Evolutionary conservation across 148 eudicot genomes (phyloP), one percentile per base, ranked within the genome.

Genomic region (Chenopodium quinoa): DNA sequence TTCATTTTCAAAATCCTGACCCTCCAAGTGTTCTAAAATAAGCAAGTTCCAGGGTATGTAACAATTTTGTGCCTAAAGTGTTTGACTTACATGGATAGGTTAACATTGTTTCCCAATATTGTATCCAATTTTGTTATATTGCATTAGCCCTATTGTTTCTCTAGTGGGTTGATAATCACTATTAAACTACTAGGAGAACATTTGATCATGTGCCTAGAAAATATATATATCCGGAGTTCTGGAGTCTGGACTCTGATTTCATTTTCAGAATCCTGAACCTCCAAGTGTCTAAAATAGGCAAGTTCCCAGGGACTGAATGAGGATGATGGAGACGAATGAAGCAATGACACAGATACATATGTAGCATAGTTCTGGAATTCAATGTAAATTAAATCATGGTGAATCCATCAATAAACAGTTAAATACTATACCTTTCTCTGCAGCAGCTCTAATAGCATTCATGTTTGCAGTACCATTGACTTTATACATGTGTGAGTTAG

Each of bases 381-480:
- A 20, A 73, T 22, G 76, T 60, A 72, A 1, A 83, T 4, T 4
- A 63, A 71, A 9, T 56, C 8, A 17, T 6, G 25, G 52, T 32
- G 52, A 81, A 62, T 75, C 12, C 60, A 71, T 58, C 25, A 63
- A 25, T 22, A 62, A 20, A 71, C 3, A 34, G 37, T 34, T 34
- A 34, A 34, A 34, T 34, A 50, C 47, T 5, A 50, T 84, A 96
- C 99, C 99, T 85, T 90, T 89, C 77, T 92, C 99, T 27, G 97
- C 87, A 75, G 99, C 97, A 77, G 92, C 94, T 91, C 92, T 88
- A 80, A 96, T 89, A 60, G 99, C 98, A 89, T 94, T 96, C 67
- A 96, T 94, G 80, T 96, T 96, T 79, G 98, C 99, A 80, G 99
- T 90, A 44, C 99, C 99, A 85, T 96, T 96, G 85, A 92, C 88